phyloP scores from a whole-genome alignment of 192 early-diverging fungal species.

The Umbelopsis vinacea region DNA sequence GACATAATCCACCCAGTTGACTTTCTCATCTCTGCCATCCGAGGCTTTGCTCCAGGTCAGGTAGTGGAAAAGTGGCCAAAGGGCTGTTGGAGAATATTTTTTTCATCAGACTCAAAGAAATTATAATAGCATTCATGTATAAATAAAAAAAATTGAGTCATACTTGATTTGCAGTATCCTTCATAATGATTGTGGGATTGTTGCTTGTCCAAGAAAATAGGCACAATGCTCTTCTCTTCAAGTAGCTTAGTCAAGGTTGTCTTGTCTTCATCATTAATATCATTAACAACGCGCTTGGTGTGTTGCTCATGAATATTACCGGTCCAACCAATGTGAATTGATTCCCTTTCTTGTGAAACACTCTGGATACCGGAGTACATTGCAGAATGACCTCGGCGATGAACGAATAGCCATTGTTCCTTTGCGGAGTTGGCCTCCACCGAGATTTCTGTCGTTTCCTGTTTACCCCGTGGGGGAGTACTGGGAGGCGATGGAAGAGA shows the following conservation, averaged over 20 bases:
- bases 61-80: slow-evolving; percentile 97
- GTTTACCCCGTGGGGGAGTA: slow-evolving; percentile 3
- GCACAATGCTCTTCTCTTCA: slow-evolving; percentile 62
- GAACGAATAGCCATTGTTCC: slow-evolving; percentile 34
- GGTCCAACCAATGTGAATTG: slow-evolving; percentile 77
- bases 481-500: not conserved
- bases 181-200: slow-evolving; percentile 88
- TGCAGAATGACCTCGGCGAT: slow-evolving; percentile 83
- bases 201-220: slow-evolving; percentile 79
- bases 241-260: slow-evolving; percentile 58
- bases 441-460: not conserved
- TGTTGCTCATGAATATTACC: slow-evolving; percentile 63
- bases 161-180: slow-evolving; percentile 95
- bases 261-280: slow-evolving; percentile 54
- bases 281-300: slow-evolving; percentile 55
- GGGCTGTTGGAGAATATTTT: slow-evolving; percentile 59
- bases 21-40: slow-evolving; percentile 62
- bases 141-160: not conserved
- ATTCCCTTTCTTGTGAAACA: slow-evolving; percentile 60
- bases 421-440: not conserved
- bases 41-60: slow-evolving; percentile 82
- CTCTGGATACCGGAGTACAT: slow-evolving; percentile 85
- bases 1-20: slow-evolving; percentile 81
- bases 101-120: not conserved
- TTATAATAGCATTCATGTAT: too few species aligned